Evolutionary conservation across 129 eudicot species (phyloP).

Genomic region (Ambrosia artemisiifolia): DNA sequence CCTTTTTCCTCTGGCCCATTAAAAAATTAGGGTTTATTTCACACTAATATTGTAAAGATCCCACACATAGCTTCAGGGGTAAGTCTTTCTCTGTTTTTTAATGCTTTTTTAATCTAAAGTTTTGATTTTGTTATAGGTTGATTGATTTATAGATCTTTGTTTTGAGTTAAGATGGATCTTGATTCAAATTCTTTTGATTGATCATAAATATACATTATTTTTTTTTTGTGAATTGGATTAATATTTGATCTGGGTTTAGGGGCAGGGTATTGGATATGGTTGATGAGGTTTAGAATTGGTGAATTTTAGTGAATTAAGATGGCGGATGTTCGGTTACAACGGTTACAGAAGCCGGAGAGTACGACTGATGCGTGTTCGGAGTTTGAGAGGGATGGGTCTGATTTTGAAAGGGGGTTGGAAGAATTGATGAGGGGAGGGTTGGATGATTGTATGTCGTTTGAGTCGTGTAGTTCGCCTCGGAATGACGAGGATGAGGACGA

Average conservation of each 20-base stretch:
- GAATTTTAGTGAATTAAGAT: constrained; percentile 40
- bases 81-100: constrained; percentile 23
- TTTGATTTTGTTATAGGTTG: background rate
- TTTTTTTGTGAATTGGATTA: constrained; percentile 12
- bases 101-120: background rate
- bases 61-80: constrained; percentile 33
- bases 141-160: background rate
- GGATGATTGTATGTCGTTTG: constrained; percentile 86
- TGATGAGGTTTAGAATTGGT: constrained; percentile 6
- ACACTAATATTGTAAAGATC: constrained; percentile 5
- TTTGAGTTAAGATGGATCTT: constrained; percentile 22
- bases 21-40: constrained; percentile 27
- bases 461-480: constrained; percentile 62
- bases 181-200: constrained; percentile 5
- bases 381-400: constrained; percentile 35
- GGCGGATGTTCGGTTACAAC: constrained; percentile 53
- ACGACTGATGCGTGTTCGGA: constrained; percentile 46
- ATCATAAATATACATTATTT: background rate
- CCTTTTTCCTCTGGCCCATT: background rate
- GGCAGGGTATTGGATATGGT: background rate
- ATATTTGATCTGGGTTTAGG: constrained; percentile 19
- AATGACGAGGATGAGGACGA: constrained; percentile 63
- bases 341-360: constrained; percentile 85
- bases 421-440: constrained; percentile 82
- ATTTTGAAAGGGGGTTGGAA: constrained; percentile 82